phyloP scores from a whole-genome alignment of 2,329 filamentous ascomycete genomes.

The Sporothrix globosa region DNA sequence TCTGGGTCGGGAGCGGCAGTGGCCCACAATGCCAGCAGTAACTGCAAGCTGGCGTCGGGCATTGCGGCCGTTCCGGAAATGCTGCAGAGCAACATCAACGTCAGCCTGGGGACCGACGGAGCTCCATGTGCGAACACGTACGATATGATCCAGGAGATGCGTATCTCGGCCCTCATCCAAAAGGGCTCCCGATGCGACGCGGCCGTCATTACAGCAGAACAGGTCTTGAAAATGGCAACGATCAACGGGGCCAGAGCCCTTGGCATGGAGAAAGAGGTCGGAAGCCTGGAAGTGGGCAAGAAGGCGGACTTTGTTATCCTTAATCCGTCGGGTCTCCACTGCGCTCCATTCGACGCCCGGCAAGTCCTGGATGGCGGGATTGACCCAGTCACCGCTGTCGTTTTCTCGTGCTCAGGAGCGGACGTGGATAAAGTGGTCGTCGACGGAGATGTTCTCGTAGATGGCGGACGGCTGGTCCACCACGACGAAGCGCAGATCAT shows the following conservation, averaged over 20 bases:
- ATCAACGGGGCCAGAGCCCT: neutral
- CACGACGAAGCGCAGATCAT: slow-evolving; percentile 38
- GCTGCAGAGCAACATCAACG: neutral
- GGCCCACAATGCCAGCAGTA: neutral
- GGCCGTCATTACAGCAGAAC: neutral
- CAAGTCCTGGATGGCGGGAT: slow-evolving; percentile 41
- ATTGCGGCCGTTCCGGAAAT: neutral
- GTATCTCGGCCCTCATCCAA: neutral
- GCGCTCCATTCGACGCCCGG: slow-evolving; percentile 46
- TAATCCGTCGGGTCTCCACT: slow-evolving; percentile 20
- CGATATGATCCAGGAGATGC: slow-evolving; percentile 9
- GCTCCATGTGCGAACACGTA: neutral
- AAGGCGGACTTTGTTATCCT: slow-evolving; percentile 5
- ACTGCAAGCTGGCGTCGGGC: slow-evolving; percentile 11
- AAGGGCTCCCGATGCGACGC: neutral
- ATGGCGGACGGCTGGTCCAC: slow-evolving; percentile 37
- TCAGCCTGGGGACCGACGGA: neutral
- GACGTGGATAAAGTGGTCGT: slow-evolving; percentile 40
- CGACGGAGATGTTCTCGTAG: slow-evolving; percentile 39
- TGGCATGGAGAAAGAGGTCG: neutral
- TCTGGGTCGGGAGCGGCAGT: neutral
- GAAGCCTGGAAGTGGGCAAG: slow-evolving; percentile 11
- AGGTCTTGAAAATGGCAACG: neutral
- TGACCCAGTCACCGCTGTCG: slow-evolving; percentile 46
- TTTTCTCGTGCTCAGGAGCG: slow-evolving; percentile 37